These are phyloP conservation scores for Penicillium arizonense DNA, from an alignment of 495 filamentous ascomycete genomes.

Conservation along the genomic window DNA sequence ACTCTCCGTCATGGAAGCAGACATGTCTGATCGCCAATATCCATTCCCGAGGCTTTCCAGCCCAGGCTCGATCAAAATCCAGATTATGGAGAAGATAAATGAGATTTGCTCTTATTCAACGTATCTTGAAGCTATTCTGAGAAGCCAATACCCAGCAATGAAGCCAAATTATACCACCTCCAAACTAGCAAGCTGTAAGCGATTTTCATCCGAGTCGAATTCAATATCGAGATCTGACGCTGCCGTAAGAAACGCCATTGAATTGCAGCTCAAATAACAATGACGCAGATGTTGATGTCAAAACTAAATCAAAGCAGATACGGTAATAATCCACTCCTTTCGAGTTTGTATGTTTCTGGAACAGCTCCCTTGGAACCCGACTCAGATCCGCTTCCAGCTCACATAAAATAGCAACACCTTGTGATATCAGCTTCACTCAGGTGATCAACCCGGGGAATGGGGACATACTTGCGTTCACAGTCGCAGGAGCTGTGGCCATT, in stretches of 20 bases:
- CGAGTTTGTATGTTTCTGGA: conserved; percentile 17
- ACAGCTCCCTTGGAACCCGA: conserved; percentile 21
- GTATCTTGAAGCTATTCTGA: too few relatives aligned
- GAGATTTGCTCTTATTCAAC: too few relatives aligned
- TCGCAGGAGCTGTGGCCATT: neutral
- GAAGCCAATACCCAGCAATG: neutral
- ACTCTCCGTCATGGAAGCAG: neutral
- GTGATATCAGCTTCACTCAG: neutral
- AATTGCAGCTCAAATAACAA: conserved; percentile 29
- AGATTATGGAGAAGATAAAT: too few relatives aligned
- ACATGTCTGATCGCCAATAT: neutral
- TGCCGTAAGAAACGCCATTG: conserved; percentile 25
- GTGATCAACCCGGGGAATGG: too few relatives aligned
- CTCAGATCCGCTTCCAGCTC: conserved; percentile 21
- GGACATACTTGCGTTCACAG: neutral
- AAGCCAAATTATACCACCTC: neutral
- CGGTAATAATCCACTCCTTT: conserved; percentile 17
- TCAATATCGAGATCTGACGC: conserved; percentile 12
- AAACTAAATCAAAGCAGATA: conserved; percentile 12
- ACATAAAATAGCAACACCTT: conserved; percentile 18
- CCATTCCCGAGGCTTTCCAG: neutral
- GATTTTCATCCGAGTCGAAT: neutral
- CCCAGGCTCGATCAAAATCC: too few relatives aligned
- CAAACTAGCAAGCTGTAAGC: too few relatives aligned
- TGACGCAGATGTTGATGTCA: conserved; percentile 26